Conservation (phyloP, 2,329 filamentous ascomycete species). For the Fusarium proliferatum region DNA sequence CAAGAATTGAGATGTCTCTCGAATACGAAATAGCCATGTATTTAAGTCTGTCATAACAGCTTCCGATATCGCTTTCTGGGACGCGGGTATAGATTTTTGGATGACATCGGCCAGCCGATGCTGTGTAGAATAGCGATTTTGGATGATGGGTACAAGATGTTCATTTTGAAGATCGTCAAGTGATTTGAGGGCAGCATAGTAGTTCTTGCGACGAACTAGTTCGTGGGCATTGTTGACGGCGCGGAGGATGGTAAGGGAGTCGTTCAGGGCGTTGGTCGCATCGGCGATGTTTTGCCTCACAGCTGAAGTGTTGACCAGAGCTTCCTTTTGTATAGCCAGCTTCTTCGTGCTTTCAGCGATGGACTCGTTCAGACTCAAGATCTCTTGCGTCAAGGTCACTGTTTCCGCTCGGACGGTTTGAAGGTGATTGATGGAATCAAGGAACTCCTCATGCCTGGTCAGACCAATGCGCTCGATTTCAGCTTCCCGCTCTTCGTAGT, state of each 20-base stretch:
- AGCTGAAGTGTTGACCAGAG: slow-evolving; percentile 89
- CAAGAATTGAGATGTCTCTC: slow-evolving; percentile 94
- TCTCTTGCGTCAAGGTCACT: slow-evolving; percentile 87
- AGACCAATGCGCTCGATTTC: slow-evolving; percentile 96
- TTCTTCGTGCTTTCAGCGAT: slow-evolving; percentile 96
- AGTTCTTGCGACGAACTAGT: slow-evolving; percentile 89
- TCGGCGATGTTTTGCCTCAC: slow-evolving; percentile 97
- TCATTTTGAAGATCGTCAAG: slow-evolving; percentile 97
- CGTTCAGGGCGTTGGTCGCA: slow-evolving; percentile 85
- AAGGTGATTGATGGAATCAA: slow-evolving; percentile 93
- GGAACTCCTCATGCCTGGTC: slow-evolving; percentile 96
- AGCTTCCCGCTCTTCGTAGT: slow-evolving; percentile 85
- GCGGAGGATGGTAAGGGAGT: slow-evolving; percentile 90
- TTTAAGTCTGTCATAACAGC: slow-evolving; percentile 97
- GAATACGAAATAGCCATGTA: slow-evolving; percentile 94
- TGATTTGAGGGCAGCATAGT: slow-evolving; percentile 93
- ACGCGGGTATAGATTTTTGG: slow-evolving; percentile 92
- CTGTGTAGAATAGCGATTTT: slow-evolving; percentile 89
- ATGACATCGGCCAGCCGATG: slow-evolving; percentile 97
- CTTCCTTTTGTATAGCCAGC: slow-evolving; percentile 92
- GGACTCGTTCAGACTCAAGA: slow-evolving; percentile 90
- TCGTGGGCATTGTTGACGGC: slow-evolving; percentile 96
- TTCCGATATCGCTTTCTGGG: slow-evolving; percentile 92
- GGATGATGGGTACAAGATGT: slow-evolving; percentile 78
- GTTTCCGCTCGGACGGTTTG: slow-evolving; percentile 92